These are phyloP conservation scores for Asterella californica DNA, from an alignment of 225 moss, liverwort and hornwort genomes.

Conservation along the genomic window DNA sequence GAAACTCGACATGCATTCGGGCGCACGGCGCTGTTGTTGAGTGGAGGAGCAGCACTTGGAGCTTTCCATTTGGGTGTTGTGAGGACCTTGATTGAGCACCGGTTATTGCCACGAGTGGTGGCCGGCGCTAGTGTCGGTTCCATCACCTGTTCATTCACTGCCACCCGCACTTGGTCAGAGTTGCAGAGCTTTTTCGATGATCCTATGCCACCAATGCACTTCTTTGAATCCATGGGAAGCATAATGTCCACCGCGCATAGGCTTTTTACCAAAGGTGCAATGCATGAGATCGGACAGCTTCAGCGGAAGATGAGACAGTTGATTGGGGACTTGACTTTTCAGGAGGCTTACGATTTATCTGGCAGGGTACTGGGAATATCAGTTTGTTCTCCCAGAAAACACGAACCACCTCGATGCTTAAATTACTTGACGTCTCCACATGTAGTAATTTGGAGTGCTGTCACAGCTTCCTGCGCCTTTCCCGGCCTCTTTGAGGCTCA, in stretches of 20 bases:
- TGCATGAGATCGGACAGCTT: conserved; percentile 82
- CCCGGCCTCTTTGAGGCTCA: conserved; percentile 97
- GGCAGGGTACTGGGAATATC: conserved; percentile 95
- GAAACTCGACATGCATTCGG: conserved; percentile 97
- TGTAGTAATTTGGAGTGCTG: conserved; percentile 99
- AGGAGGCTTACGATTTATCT: conserved; percentile 97
- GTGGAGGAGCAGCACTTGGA: conserved; percentile 93
- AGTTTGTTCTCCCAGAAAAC: conserved; percentile 85
- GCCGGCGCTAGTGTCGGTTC: conserved; percentile 99
- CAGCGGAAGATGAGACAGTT: conserved; percentile 96
- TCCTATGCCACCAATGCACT: conserved; percentile 84
- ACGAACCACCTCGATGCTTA: conserved; percentile 88
- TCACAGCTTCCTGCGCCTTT: conserved; percentile 98
- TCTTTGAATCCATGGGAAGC: conserved; percentile 98
- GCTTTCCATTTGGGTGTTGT: conserved; percentile 96
- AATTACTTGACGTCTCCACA: conserved; percentile 99
- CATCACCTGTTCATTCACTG: conserved; percentile 97
- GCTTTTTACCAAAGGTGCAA: conserved; percentile 83
- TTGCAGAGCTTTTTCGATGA: conserved; percentile 91
- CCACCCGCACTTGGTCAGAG: conserved; percentile 95
- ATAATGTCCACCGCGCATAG: conserved; percentile 94
- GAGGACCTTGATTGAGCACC: conserved; percentile 89
- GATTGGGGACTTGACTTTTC: conserved; percentile 94
- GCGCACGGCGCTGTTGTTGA: conserved; percentile 89
- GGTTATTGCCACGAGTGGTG: conserved; percentile 83